These are phyloP conservation scores for Cercospora zeina DNA, from an alignment of 2,329 filamentous ascomycete genomes.

Conservation along the genomic window DNA sequence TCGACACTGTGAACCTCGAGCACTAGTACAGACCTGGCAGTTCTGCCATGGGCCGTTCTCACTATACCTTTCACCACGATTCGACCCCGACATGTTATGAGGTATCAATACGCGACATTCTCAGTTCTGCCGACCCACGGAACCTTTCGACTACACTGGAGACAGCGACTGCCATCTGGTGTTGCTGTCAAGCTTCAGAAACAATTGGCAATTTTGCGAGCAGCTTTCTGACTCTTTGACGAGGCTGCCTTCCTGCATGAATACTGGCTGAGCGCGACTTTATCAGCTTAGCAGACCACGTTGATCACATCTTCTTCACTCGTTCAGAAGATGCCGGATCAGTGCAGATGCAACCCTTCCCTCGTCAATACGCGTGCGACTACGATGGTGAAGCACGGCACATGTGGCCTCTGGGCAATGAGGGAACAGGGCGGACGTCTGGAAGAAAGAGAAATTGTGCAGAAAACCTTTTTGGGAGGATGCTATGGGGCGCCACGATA, in stretches of 20 bases:
- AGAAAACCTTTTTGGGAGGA: constrained; percentile 12
- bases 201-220: constrained; percentile 14
- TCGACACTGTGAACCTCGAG: constrained; percentile 21
- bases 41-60: constrained; percentile 9
- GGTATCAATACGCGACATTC: constrained; percentile 14
- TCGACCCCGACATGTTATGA: constrained; percentile 13
- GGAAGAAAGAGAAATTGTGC: constrained; percentile 14
- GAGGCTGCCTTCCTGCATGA: constrained; percentile 20
- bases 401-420: background rate
- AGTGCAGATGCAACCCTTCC: constrained; percentile 29
- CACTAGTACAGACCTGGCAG: constrained; percentile 21
- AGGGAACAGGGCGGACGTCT: background rate
- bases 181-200: constrained; percentile 14
- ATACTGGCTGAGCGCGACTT: constrained; percentile 20
- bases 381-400: background rate
- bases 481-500: background rate
- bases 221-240: constrained; percentile 24
- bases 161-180: constrained; percentile 25
- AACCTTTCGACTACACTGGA: constrained; percentile 23
- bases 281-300: constrained; percentile 28
- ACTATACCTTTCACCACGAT: constrained; percentile 13
- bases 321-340: constrained; percentile 36
- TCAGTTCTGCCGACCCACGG: constrained; percentile 31
- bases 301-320: constrained; percentile 40
- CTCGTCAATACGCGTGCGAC: background rate